These are phyloP conservation scores for Astrothelium subdiscretum DNA, from an alignment of 495 filamentous ascomycete genomes.

Conservation along the genomic window DNA sequence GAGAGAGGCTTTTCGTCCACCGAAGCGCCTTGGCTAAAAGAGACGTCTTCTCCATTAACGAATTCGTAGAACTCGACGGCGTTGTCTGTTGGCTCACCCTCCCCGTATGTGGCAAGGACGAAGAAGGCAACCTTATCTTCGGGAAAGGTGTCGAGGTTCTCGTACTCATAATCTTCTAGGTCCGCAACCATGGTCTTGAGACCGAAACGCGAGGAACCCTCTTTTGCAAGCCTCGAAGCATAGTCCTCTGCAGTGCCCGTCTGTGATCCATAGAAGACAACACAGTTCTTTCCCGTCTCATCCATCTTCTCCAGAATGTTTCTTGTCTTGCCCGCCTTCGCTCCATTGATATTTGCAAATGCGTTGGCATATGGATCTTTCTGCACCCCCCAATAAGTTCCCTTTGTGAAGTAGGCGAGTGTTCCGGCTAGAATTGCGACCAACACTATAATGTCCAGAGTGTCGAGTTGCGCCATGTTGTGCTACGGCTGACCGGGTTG, in stretches of 20 bases:
- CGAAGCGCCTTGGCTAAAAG: constrained; percentile 60
- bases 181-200: constrained; percentile 98
- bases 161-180: constrained; percentile 95
- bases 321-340: constrained; percentile 75
- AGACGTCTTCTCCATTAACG: constrained; percentile 64
- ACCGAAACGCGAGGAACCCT: constrained; percentile 90
- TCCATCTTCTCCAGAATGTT: constrained; percentile 95
- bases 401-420: constrained; percentile 93
- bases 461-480: constrained; percentile 90
- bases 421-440: constrained; percentile 73
- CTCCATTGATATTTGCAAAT: constrained; percentile 52
- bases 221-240: constrained; percentile 92
- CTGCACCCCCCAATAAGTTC: constrained; percentile 73
- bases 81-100: constrained; percentile 97
- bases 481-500: not conserved
- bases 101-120: constrained; percentile 93
- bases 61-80: constrained; percentile 99
- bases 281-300: constrained; percentile 88
- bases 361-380: constrained; percentile 80
- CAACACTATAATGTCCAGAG: constrained; percentile 86
- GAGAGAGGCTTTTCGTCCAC: constrained; percentile 61
- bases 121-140: constrained; percentile 89
- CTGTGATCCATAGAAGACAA: constrained; percentile 97
- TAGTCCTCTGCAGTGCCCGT: constrained; percentile 99
- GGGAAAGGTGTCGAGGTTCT: constrained; percentile 81